These are phyloP conservation scores for Phytophthora idaei DNA, from an alignment of 352 stramenopile genomes.

Conservation along the genomic window DNA sequence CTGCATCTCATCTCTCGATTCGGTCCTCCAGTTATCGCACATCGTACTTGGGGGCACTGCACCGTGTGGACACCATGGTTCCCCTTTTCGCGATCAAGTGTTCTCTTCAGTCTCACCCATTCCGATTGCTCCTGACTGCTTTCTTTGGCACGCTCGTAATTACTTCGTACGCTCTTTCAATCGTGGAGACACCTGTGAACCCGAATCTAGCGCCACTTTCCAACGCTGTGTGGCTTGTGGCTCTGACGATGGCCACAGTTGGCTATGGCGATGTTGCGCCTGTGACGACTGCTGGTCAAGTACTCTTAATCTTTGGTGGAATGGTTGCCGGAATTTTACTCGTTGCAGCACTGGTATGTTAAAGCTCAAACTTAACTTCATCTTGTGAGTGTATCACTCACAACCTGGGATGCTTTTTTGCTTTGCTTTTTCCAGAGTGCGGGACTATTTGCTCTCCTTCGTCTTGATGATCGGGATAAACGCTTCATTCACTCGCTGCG, in stretches of 20 bases:
- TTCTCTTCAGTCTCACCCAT: slow-evolving; percentile 71
- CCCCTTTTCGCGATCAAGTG: slow-evolving; percentile 86
- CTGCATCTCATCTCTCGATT: background rate
- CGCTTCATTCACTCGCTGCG: slow-evolving; percentile 62
- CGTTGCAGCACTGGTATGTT: slow-evolving; percentile 65
- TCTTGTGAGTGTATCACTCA: background rate
- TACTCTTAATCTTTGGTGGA: slow-evolving; percentile 62
- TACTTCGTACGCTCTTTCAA: slow-evolving; percentile 66
- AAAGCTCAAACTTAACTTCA: background rate
- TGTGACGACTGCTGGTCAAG: slow-evolving; percentile 58
- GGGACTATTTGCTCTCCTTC: slow-evolving; percentile 64
- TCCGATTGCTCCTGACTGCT: slow-evolving; percentile 54
- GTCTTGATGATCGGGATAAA: slow-evolving; percentile 59
- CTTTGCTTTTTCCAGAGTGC: slow-evolving; percentile 49
- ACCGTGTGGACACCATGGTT: slow-evolving; percentile 79
- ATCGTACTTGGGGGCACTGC: slow-evolving; percentile 71
- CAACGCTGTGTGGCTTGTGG: slow-evolving; percentile 74
- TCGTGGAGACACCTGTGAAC: slow-evolving; percentile 73
- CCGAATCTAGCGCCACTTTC: slow-evolving; percentile 57
- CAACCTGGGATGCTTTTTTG: background rate
- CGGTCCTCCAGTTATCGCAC: slow-evolving; percentile 61
- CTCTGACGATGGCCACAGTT: slow-evolving; percentile 79
- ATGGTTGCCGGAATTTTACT: slow-evolving; percentile 79
- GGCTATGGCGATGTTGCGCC: slow-evolving; percentile 74
- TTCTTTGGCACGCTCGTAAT: slow-evolving; percentile 54